Evolutionary conservation across 768 basidiomycete species (phyloP), one percentile per base, ranked within the genome.

Genomic region (Daedalea quercina): DNA sequence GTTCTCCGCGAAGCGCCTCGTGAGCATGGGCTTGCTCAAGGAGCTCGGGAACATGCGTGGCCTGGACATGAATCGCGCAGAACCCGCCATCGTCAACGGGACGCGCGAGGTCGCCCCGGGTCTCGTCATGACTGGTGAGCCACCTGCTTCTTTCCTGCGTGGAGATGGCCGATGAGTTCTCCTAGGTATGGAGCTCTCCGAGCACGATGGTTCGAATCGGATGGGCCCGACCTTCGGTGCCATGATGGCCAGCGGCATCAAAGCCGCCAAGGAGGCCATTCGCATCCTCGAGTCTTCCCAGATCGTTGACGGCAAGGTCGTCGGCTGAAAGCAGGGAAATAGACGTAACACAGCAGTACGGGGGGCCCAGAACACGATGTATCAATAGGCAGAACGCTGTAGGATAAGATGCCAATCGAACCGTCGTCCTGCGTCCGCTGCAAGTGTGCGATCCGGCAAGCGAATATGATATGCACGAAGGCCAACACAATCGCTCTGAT

Each of bases 1-100:
- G 2, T 90, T 90, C 71, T 82, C 81, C 12, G 87, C 87, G 55
- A 90, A 89, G 68, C 76, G 87, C 34, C 75, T 90, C 51, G 85
- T 87, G 42, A 85, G 84, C 61, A 77, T 82, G 37, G 87, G 87
- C n/a, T 67, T 89, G 59, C 67, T 81, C 58, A 84, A 83, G 67
- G 80, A 83, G 66, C 75, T 89, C 28, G 87, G 87, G 8, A 85
- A 88, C 65, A 90, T 89, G 87, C 74, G 82, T 37, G 84, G 85
- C 9, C 70, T 90, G 56, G 86, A 88, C 70, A 90, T 89, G 87
- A 84, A 79, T 65, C 80, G 82, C 40, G 82, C 87, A n/a, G 87
- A 89, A 66, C 85, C 86, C 3, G 81, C 80, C n/a, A 89, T 88
- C 56, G 84, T 87, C 50, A 87, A 85, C 57, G 76, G 77, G 26